These are phyloP conservation scores for Thalassiosira delicatula DNA, from an alignment of 352 stramenopile species.

Conservation along the genomic window DNA sequence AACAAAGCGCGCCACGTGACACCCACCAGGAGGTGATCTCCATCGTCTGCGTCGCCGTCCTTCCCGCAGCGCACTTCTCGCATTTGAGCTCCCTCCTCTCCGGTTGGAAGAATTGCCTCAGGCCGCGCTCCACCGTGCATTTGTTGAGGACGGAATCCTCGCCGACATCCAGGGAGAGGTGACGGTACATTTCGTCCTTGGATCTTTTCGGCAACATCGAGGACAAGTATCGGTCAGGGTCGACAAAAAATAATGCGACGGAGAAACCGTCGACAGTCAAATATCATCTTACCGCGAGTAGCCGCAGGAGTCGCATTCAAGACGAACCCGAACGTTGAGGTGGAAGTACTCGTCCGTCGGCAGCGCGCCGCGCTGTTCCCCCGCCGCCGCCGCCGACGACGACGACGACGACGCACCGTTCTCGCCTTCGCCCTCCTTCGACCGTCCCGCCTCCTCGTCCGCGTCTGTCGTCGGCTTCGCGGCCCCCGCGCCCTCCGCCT, in stretches of 20 bases:
- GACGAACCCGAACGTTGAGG: slow-evolving; percentile 71
- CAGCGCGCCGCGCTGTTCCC: slow-evolving; percentile 7
- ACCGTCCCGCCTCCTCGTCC: too few species aligned
- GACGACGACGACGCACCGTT: neutral
- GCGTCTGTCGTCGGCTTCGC: too few species aligned
- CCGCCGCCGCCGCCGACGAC: too few species aligned
- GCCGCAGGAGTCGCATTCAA: slow-evolving; percentile 77
- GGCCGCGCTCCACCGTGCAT: slow-evolving; percentile 62
- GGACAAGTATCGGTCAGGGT: too few species aligned
- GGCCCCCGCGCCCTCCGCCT: too few species aligned
- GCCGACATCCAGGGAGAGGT: slow-evolving; percentile 78
- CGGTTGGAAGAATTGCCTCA: slow-evolving; percentile 75
- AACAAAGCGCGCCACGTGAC: too few species aligned
- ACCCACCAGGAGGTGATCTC: slow-evolving; percentile 64
- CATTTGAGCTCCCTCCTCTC: slow-evolving; percentile 80
- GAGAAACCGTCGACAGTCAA: too few species aligned
- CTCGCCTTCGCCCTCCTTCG: too few species aligned
- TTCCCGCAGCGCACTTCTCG: slow-evolving; percentile 77
- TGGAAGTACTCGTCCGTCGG: slow-evolving; percentile 82
- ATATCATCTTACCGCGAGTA: slow-evolving; percentile 73
- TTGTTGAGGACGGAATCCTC: slow-evolving; percentile 38
- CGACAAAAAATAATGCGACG: too few species aligned
- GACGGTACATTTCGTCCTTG: slow-evolving; percentile 82
- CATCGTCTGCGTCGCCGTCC: slow-evolving; percentile 65
- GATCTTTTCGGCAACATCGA: too few species aligned